Evolutionary conservation across 805 yeast species (phyloP), one percentile per base, ranked within the genome.

Genomic region (Zygotorulaspora sp.): DNA sequence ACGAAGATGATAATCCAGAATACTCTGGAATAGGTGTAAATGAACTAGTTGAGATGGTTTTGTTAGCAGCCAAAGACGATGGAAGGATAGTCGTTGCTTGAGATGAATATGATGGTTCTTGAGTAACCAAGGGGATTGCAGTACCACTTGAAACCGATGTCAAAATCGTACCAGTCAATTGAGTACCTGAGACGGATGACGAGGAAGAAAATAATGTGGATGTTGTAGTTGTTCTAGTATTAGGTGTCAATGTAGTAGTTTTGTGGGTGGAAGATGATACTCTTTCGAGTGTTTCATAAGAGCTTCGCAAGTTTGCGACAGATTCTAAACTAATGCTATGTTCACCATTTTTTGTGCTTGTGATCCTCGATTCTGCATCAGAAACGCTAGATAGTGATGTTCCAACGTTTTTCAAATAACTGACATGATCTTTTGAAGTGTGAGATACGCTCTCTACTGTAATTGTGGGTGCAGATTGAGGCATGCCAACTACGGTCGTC

Each of bases 111-210:
- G 59, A 54, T 6, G 54, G 41, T 19, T 53, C 27, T 9, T 43
- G 48, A 27, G 62, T 62, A 3, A 61, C 51, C 11, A 62, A 58
- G 13, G 69, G 69, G 20, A 58, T 47, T 5, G 44, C 43, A 16
- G 57, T 43, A 11, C 53, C 45, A 17, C 58, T 47, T 5, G 62
- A 41, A 17, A 66, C 47, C 16, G 56, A 45, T 3, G 67, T 59
- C 26, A 57, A 58, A 11, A 56, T 47, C 5, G 64, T 53, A 13
- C 60, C 58, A 8, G 64, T 56, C 6, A 41, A 32, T 5, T 47
- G 31, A 4, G 48, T 22, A 7, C 46, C 33, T 21, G 48, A 30
- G n/a, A 44, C 35, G 7, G 50, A 35, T 6, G 25, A 16, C 8
- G 51, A 33, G 9, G 41, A 32, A 4, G 47, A 35, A 32, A 42